These are phyloP conservation scores for Eucalyptus dawsonii DNA, from an alignment of 345 rosid species.

Conservation along the genomic window DNA sequence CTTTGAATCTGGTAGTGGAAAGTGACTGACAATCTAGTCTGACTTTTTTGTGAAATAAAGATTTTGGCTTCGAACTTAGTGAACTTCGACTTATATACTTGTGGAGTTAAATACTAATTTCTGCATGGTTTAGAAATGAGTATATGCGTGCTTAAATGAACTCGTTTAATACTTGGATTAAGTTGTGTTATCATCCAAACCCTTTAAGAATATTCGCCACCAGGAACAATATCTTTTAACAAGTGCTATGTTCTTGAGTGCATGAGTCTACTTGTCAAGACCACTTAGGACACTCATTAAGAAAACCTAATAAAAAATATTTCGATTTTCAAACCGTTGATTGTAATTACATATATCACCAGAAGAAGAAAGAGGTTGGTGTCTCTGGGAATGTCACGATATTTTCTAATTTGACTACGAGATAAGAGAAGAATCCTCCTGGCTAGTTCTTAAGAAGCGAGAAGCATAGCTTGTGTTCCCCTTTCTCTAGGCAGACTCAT, in stretches of 20 bases:
- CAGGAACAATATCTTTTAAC: neutral
- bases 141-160: neutral
- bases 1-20: neutral
- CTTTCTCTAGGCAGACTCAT: neutral
- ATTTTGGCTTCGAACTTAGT: neutral
- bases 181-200: neutral
- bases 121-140: neutral
- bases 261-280: neutral
- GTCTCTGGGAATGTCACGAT: neutral
- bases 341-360: neutral
- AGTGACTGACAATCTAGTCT: neutral
- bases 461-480: neutral
- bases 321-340: neutral
- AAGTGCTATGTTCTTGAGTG: neutral
- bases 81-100: neutral
- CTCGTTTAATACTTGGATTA: neutral
- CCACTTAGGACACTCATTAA: neutral
- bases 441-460: neutral
- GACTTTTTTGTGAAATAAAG: neutral
- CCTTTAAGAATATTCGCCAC: neutral
- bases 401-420: neutral
- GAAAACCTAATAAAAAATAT: neutral
- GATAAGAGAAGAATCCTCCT: neutral
- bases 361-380: neutral
- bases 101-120: neutral